phyloP scores from a whole-genome alignment of 441 rosid genomes.

The Eruca vesicaria region DNA sequence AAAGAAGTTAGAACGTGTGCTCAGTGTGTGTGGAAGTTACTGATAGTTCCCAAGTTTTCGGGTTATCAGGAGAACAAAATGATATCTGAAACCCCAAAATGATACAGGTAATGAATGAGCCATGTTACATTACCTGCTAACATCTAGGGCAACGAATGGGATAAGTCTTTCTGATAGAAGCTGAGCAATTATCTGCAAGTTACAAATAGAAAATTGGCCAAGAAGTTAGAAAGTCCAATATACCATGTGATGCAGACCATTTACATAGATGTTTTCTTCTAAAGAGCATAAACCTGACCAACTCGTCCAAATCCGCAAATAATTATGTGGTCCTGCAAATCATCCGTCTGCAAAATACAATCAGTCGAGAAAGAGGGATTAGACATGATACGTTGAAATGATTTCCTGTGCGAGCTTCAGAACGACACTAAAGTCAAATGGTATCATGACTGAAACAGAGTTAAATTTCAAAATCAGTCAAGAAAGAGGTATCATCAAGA shows the following conservation, averaged over 20 bases:
- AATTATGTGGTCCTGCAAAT: conserved; percentile 94
- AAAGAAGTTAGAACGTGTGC: background rate
- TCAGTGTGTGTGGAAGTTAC: background rate
- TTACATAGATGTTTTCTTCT: conserved; percentile 11
- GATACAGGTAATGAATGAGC: conserved; percentile 3
- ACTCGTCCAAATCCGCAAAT: conserved; percentile 98
- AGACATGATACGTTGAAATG: conserved; percentile 4
- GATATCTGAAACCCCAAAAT: background rate
- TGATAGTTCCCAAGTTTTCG: background rate
- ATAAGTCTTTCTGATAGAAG: conserved; percentile 96
- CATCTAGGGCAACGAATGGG: conserved; percentile 98
- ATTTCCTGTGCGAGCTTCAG: conserved; percentile 17
- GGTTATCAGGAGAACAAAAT: background rate
- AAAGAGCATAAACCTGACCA: conserved; percentile 69
- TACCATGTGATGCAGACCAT: conserved; percentile 14
- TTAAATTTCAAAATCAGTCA: background rate
- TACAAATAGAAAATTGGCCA: conserved; percentile 7
- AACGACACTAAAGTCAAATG: conserved; percentile 19
- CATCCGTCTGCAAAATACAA: conserved; percentile 77
- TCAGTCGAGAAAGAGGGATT: conserved; percentile 23
- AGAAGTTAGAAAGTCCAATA: background rate
- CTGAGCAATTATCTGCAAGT: conserved; percentile 90
- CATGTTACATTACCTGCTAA: conserved; percentile 65
- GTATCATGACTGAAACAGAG: background rate
- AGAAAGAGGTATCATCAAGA: background rate